Evolutionary conservation across 1,284 basidiomycete genomes (phyloP), one percentile per base, ranked within the genome.

Genomic region (Fomitopsis schrenkii): DNA sequence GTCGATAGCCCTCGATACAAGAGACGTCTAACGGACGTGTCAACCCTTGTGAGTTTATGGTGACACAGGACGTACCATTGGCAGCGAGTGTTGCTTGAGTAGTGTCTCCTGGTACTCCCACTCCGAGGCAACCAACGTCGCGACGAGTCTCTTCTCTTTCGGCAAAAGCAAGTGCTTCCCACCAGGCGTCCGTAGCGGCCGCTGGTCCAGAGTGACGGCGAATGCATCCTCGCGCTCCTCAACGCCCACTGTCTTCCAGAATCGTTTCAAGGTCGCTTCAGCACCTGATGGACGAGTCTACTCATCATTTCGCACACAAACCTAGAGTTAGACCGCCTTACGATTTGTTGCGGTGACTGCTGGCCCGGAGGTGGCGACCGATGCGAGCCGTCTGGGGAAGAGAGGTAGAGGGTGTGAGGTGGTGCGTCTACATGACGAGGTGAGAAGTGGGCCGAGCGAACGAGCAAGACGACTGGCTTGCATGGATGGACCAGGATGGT

Each of bases 61-160:
- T 35, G 46, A 54, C 58, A 46, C 57, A 22, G 48, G 7, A 75
- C 85, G 65, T 68, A 97, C 96, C 81, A 98, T 85, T 5, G 97
- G 96, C 33, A 99, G 77, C 0, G 95, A 89, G 73, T 97, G 94
- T 36, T 92, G 92, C 75, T 97, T 98, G 65, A 98, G 72, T 1
- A 95, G 72, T 26, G 81, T 86, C 61, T 89, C 87, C 78, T 98
- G 97, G 71, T 92, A 93, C 72, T 97, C 94, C 97, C 97, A 99
- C 78, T 99, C 97, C 62, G 91, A 85, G 10, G 95, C 96, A 66
- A 99, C 90, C 60, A 98, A 81, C 1, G 91, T 81, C 1, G 97
- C 95, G 19, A 93, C 80, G 38, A 97, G 73, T 52, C 80, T 76
- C 67, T 93, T 91, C 61, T 86, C 79, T 42, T 77, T 74, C 0